Evolutionary conservation across 352 stramenopile genomes (phyloP).

Genomic region (Phytophthora sojae): DNA sequence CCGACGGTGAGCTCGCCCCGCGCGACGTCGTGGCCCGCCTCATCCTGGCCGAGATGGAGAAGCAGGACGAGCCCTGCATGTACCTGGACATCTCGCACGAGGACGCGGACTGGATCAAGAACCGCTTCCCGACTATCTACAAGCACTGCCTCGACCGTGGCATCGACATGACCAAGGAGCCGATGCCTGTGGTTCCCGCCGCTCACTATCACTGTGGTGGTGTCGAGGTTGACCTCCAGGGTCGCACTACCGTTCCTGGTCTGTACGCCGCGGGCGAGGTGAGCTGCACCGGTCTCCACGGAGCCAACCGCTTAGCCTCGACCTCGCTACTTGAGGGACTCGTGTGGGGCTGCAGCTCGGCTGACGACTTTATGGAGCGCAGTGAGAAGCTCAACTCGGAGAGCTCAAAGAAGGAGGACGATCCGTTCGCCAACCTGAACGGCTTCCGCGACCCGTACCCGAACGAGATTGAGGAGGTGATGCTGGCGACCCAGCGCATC

Average conservation of each 20-base stretch:
- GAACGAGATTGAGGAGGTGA: constrained; percentile 69
- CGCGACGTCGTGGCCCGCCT: constrained; percentile 94
- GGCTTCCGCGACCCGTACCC: constrained; percentile 49
- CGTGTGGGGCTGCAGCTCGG: constrained; percentile 93
- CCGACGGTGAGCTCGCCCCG: constrained; percentile 92
- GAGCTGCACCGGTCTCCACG: constrained; percentile 94
- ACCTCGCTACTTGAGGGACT: constrained; percentile 95
- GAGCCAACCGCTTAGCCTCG: constrained; percentile 94
- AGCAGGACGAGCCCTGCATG: constrained; percentile 84
- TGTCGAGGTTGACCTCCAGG: constrained; percentile 90
- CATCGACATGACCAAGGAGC: constrained; percentile 92
- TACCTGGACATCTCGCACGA: constrained; percentile 95
- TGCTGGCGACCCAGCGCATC: constrained; percentile 73
- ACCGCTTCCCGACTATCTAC: constrained; percentile 90
- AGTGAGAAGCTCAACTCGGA: constrained; percentile 25
- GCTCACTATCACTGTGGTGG: constrained; percentile 96
- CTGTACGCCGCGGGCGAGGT: constrained; percentile 95
- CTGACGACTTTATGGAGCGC: constrained; percentile 70
- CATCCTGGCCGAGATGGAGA: constrained; percentile 92
- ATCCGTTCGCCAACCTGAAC: constrained; percentile 53
- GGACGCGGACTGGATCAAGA: constrained; percentile 83
- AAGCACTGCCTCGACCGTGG: constrained; percentile 77
- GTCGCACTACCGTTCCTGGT: constrained; percentile 77
- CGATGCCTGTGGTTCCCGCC: constrained; percentile 92
- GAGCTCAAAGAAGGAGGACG: constrained; percentile 25